These are phyloP conservation scores for Castanea crenata DNA, from an alignment of 306 rosid species.

Conservation along the genomic window DNA sequence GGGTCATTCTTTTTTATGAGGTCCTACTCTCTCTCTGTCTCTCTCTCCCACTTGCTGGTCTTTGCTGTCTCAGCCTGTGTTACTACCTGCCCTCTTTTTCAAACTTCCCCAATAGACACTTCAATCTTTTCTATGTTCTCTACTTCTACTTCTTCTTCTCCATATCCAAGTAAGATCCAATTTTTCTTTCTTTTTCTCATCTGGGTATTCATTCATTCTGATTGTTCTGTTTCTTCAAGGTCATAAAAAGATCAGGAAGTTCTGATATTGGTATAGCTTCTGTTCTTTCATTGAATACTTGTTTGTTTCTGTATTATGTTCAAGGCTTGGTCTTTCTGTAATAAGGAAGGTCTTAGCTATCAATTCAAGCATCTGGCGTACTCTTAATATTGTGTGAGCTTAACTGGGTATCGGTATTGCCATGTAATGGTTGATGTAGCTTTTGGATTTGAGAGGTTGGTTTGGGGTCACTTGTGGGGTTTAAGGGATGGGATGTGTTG, in stretches of 20 bases:
- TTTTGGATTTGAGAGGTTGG: conserved; percentile 39
- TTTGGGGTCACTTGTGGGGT: conserved; percentile 30
- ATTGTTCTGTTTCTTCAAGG: conserved; percentile 32
- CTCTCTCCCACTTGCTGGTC: conserved; percentile 80
- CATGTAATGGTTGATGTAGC: conserved; percentile 34
- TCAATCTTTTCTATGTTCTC: conserved; percentile 32
- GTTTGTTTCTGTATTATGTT: conserved; percentile 23
- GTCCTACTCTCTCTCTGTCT: conserved; percentile 81
- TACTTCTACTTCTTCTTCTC: conserved; percentile 20
- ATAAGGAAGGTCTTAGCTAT: conserved; percentile 26
- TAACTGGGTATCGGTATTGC: conserved; percentile 41
- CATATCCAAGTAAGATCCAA: conserved; percentile 43
- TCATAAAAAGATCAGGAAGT: conserved; percentile 26
- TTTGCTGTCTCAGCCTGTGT: conserved; percentile 48
- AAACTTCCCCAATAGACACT: conserved; percentile 24
- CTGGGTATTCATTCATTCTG: conserved; percentile 23
- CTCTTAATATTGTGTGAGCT: conserved; percentile 25
- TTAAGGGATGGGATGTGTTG: conserved; percentile 17
- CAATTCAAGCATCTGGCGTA: conserved; percentile 55
- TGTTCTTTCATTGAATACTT: conserved; percentile 23
- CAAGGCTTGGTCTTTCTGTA: conserved; percentile 29
- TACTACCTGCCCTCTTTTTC: conserved; percentile 37
- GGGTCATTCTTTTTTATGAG: conserved; percentile 69
- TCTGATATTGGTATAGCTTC: conserved; percentile 30
- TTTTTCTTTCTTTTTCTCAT: conserved; percentile 19